Evolutionary conservation across 371 early-diverging fungal species (phyloP).

Genomic region (Mortierella sp.): DNA sequence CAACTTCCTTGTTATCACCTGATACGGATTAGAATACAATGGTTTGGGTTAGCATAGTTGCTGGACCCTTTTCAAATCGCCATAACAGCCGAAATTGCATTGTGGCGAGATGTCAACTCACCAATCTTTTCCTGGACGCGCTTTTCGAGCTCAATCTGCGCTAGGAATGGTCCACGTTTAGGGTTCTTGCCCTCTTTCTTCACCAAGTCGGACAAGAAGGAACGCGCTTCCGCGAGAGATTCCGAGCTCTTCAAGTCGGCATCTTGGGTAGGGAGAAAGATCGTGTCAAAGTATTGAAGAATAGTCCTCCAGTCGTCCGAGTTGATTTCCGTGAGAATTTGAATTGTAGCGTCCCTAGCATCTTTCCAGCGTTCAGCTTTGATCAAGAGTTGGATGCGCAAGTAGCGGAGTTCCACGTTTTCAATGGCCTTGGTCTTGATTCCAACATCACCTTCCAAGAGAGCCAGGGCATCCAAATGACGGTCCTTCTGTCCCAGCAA

Average conservation of each 20-base stretch:
- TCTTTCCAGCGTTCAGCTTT: conserved; percentile 61
- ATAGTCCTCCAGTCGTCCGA: conserved; percentile 81
- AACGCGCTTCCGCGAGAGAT: conserved; percentile 55
- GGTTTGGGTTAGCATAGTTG: no score
- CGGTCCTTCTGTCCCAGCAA: conserved; percentile 71
- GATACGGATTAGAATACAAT: not conserved
- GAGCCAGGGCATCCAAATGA: conserved; percentile 66
- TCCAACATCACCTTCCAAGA: conserved; percentile 70
- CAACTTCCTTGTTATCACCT: conserved; percentile 51
- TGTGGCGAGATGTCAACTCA: no score
- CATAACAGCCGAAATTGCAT: no score
- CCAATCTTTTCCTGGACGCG: conserved; percentile 40
- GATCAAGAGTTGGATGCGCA: conserved; percentile 65
- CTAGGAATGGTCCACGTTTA: conserved; percentile 80
- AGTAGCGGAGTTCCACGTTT: conserved; percentile 75
- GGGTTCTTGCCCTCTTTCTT: conserved; percentile 55
- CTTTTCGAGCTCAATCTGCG: conserved; percentile 75
- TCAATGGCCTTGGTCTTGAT: conserved; percentile 66
- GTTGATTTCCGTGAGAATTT: conserved; percentile 52
- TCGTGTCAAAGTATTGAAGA: conserved; percentile 69
- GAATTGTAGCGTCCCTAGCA: conserved; percentile 35
- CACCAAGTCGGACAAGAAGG: conserved; percentile 55
- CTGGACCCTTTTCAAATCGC: no score
- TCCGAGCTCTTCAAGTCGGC: conserved; percentile 21
- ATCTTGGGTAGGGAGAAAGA: conserved; percentile 41